These are phyloP conservation scores for Ceratocystis papillata DNA, from an alignment of 2,329 filamentous ascomycete species.

Conservation along the genomic window DNA sequence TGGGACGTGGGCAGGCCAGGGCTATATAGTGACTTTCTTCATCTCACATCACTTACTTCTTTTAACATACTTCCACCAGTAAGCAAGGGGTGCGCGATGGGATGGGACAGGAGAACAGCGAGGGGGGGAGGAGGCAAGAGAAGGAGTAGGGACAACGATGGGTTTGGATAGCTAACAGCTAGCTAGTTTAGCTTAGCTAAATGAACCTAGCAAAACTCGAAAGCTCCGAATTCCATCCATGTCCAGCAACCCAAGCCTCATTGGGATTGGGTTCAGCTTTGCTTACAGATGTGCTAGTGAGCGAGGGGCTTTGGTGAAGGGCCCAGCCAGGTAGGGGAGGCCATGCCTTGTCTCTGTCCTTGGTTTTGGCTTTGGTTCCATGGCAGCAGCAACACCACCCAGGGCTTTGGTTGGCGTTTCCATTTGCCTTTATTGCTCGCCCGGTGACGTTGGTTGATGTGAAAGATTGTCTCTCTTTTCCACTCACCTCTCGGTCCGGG, in stretches of 20 bases:
- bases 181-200: not conserved
- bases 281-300: slow-evolving; percentile 4
- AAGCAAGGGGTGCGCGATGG: slow-evolving; percentile 6
- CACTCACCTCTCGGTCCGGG: too few species aligned
- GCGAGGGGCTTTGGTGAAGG: slow-evolving; percentile 4
- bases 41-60: slow-evolving; percentile 9
- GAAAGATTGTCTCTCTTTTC: too few species aligned
- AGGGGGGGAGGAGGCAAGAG: not conserved
- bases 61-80: not conserved
- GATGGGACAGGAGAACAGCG: not conserved
- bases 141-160: not conserved
- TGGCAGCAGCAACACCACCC: not conserved
- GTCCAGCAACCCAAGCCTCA: not conserved
- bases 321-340: not conserved
- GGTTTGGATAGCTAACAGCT: not conserved
- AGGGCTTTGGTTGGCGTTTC: too few species aligned
- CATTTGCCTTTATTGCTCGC: too few species aligned
- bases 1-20: not conserved
- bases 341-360: slow-evolving; percentile 1
- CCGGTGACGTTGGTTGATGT: too few species aligned
- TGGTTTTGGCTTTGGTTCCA: not conserved
- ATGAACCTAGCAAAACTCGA: slow-evolving; percentile 4
- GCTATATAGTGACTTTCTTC: slow-evolving; percentile 14
- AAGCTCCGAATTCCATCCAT: slow-evolving; percentile 7
- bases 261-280: slow-evolving; percentile 12